Evolutionary conservation across 2,329 filamentous ascomycete genomes (phyloP).

Genomic region (Penicillium sp.): DNA sequence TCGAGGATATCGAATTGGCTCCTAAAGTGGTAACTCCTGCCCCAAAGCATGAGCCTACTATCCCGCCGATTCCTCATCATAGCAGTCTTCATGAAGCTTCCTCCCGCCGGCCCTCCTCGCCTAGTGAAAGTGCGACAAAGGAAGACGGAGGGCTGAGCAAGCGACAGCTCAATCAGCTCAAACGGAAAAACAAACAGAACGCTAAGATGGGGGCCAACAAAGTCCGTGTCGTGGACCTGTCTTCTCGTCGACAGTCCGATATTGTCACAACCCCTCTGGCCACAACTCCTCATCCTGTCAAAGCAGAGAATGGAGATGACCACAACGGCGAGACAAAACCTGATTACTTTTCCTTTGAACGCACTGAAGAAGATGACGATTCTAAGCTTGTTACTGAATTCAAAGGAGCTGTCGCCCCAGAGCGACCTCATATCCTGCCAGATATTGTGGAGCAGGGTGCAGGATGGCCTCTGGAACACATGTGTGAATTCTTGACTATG

Average conservation of each 20-base stretch:
- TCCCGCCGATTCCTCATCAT: constrained; percentile 39
- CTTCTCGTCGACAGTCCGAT: constrained; percentile 63
- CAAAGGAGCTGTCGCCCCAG: constrained; percentile 75
- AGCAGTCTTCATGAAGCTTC: constrained; percentile 45
- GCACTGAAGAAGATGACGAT: constrained; percentile 78
- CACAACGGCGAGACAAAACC: constrained; percentile 61
- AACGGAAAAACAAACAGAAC: constrained; percentile 88
- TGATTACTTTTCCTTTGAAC: constrained; percentile 90
- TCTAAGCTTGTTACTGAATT: constrained; percentile 92
- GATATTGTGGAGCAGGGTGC: constrained; percentile 73
- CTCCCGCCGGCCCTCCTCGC: constrained; percentile 44
- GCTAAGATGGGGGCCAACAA: constrained; percentile 88
- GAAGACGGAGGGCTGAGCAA: constrained; percentile 80
- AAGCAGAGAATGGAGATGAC: constrained; percentile 57
- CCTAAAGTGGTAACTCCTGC: constrained; percentile 40
- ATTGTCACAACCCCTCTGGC: constrained; percentile 59
- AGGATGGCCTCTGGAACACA: constrained; percentile 90
- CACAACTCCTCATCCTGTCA: constrained; percentile 53
- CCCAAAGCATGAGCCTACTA: constrained; percentile 52
- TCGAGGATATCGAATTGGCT: constrained; percentile 60
- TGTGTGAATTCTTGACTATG: constrained; percentile 90
- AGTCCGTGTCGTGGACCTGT: constrained; percentile 83
- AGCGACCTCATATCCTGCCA: constrained; percentile 81
- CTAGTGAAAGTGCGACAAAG: constrained; percentile 48
- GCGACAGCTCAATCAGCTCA: constrained; percentile 88